These are phyloP conservation scores for Petunia secreta DNA, from an alignment of 257 asterid genomes.

Conservation along the genomic window DNA sequence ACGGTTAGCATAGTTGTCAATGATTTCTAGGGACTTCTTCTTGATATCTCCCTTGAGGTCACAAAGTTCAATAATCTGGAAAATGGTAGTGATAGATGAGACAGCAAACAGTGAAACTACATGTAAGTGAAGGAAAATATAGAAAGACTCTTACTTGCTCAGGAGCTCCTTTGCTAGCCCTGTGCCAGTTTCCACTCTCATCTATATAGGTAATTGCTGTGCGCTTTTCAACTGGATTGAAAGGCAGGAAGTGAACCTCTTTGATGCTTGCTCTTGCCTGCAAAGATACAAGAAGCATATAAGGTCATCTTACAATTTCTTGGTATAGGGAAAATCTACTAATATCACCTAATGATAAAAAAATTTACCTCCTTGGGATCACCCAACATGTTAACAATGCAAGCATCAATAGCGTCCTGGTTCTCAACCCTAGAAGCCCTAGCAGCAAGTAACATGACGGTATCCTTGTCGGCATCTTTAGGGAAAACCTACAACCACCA, in stretches of 20 bases:
- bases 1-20: constrained; percentile 78
- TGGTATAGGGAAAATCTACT: constrained; percentile 7
- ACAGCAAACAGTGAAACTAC: background rate
- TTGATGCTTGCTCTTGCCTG: constrained; percentile 81
- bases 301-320: background rate
- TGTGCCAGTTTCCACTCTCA: constrained; percentile 65
- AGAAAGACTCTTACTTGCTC: constrained; percentile 58
- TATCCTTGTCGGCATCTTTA: constrained; percentile 50
- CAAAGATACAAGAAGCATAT: background rate
- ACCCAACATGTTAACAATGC: constrained; percentile 71
- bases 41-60: constrained; percentile 54
- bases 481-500: constrained; percentile 47
- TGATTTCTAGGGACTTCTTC: constrained; percentile 65
- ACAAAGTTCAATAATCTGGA: constrained; percentile 80
- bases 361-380: constrained; percentile 72
- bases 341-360: background rate
- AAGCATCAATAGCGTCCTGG: constrained; percentile 93
- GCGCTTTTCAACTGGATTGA: constrained; percentile 87
- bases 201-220: constrained; percentile 82
- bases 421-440: constrained; percentile 84
- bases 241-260: constrained; percentile 89
- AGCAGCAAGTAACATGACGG: constrained; percentile 62
- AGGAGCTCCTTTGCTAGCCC: constrained; percentile 94
- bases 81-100: background rate
- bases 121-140: background rate